Evolutionary conservation across 495 filamentous ascomycete species (phyloP).

Genomic region (Tuber umbilicatum): DNA sequence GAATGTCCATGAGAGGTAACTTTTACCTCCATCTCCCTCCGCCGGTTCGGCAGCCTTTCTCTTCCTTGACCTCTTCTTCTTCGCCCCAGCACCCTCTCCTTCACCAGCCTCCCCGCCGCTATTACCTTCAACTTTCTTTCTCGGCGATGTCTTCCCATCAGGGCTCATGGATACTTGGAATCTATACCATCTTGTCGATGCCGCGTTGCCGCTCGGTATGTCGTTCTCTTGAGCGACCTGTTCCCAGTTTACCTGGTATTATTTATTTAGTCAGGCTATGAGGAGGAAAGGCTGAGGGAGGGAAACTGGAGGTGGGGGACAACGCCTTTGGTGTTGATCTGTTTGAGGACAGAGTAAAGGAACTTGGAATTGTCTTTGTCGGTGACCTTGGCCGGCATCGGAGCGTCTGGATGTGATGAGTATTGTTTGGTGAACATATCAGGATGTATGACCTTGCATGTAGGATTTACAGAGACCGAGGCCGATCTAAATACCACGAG

Average conservation of each 20-base stretch:
- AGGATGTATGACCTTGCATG: not conserved
- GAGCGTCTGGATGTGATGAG: not conserved
- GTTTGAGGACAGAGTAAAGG: constrained; percentile 9
- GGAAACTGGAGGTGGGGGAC: not conserved
- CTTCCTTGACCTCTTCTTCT: not conserved
- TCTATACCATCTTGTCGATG: constrained; percentile 4
- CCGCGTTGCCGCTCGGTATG: not conserved
- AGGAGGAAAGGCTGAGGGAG: not conserved
- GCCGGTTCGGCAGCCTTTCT: not conserved
- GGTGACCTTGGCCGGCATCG: not conserved
- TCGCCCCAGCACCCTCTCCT: not conserved
- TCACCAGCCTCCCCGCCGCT: not conserved
- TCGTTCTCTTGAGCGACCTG: constrained; percentile 8
- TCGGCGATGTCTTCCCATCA: not conserved
- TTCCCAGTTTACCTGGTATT: constrained; percentile 10
- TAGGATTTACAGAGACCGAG: not conserved
- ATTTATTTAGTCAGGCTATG: not conserved
- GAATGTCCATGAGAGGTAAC: not conserved
- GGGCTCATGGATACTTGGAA: not conserved
- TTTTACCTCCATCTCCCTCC: not conserved
- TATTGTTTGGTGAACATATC: not conserved
- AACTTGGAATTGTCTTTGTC: constrained; percentile 1
- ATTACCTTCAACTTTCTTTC: not conserved
- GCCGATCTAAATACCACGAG: not conserved
- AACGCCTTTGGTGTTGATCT: constrained; percentile 4